A percentile compares a stretch with the other conserved stretches of the same genome.
Conservation (phyloP, 208 protist genomes). For the Trypanosomatidae sp. region DNA sequence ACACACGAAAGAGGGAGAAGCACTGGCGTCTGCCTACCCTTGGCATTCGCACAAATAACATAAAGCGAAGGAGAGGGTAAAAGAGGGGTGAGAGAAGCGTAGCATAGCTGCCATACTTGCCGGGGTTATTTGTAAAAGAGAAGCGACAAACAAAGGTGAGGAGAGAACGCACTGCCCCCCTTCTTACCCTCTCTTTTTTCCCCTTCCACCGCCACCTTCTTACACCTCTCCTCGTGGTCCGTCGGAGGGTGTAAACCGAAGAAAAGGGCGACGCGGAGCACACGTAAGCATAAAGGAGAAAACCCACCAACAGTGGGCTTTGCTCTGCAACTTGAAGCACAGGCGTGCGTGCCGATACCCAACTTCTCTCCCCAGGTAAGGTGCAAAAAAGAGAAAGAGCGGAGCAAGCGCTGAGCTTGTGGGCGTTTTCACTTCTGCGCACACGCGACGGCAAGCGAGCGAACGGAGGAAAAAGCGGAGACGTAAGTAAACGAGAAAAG, state of each 20-base stretch:
- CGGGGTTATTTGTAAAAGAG: neutral
- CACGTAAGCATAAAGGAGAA: neutral
- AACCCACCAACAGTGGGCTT: neutral
- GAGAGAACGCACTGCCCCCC: neutral
- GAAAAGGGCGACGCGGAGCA: neutral
- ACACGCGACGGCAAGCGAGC: neutral
- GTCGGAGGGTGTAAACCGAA: neutral
- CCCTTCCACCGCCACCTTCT: neutral
- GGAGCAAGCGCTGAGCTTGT: neutral
- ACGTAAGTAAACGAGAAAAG: neutral
- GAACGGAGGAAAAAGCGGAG: no score
- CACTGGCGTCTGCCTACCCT: neutral
- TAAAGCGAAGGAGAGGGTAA: neutral
- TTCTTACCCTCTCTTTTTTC: no score
- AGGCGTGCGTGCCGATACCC: neutral
- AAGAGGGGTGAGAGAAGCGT: neutral
- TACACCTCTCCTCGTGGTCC: neutral
- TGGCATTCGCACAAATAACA: neutral
- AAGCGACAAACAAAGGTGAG: neutral
- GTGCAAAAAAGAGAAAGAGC: neutral
- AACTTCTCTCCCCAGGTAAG: neutral
- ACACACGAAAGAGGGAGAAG: neutral
- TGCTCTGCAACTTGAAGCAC: neutral
- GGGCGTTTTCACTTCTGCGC: neutral
- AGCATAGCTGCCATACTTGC: neutral